Base-by-base conservation (phyloP, 768 basidiomycete genomes). In the Trametes elegans region DNA sequence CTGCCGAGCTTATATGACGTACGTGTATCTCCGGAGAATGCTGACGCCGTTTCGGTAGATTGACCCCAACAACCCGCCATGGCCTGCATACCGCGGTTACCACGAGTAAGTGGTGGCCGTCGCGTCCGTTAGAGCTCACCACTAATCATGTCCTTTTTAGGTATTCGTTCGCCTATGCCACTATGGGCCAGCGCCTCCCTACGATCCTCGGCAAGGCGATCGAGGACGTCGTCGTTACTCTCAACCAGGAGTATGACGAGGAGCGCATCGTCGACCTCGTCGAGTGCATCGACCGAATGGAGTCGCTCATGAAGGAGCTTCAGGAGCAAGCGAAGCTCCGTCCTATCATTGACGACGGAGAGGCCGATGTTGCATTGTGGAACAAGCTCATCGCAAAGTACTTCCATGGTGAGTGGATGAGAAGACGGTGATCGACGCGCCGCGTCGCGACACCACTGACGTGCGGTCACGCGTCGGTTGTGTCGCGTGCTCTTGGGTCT, bases 191-290 rank as follows among this genome's bases (percentile, higher is more conserved):
- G n/a, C 87, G 95, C 42, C 82, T 97, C 23, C 95, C 95, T 2
- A 96, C 95, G 35, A 98, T 98, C 60, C 78, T 97, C 43, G 92
- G 93, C 60, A 98, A 97, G 73, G 95, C 90, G 11, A 94, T 97
- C 64, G 93, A 95, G 64, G 95, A 98, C 66, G 78, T 87, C 8
- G 88, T 88, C 49, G 82, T 85, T 63, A 97, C 94, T 24, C 81
- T 97, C 62, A 96, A 97, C 72, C 85, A 87, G 6, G 79, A 92
- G 71, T 88, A 82, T 36, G 76, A 82, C 21, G 94, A 96, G 68
- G 93, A 97, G 59, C 78, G 76, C 40, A 82, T 97, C 62, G 74
- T 88, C 56, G 95, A 98, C 69, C 84, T 98, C 58, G 84, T 85
- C 59, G 76, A 80, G 53, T 94, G 89, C 71, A 89, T 96, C 58